Percentiles rank a stretch among this genome's conserved stretches.
Evolutionary conservation across 768 basidiomycete species (phyloP).

Genomic region (Xerocomellus chrysenteron): DNA sequence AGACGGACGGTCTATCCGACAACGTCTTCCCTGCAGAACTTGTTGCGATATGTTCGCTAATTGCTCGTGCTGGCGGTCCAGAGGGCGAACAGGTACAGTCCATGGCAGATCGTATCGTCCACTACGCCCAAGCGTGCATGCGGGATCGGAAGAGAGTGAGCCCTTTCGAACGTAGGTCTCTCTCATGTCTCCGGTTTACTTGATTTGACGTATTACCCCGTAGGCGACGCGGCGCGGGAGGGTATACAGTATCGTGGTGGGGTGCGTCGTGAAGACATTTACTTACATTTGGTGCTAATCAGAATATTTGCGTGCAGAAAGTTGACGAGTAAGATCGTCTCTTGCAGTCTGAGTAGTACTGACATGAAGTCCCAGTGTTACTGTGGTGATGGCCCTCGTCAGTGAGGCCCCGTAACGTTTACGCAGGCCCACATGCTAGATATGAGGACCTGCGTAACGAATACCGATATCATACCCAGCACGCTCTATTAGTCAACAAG

Average conservation of each 20-base stretch:
- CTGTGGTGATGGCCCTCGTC: constrained; percentile 66
- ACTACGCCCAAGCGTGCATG: constrained; percentile 73
- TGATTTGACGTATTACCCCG: constrained; percentile 4
- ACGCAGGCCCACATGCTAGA: neutral
- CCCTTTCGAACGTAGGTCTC: constrained; percentile 68
- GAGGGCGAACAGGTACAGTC: constrained; percentile 64
- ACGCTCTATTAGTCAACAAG: neutral
- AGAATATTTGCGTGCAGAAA: constrained; percentile 49
- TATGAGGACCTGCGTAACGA: neutral
- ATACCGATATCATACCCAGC: neutral
- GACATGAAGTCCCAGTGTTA: constrained; percentile 48
- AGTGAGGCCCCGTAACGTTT: constrained; percentile 51
- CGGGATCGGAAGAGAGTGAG: constrained; percentile 57
- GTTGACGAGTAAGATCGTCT: constrained; percentile 64
- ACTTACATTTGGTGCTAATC: constrained; percentile 6
- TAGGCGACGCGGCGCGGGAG: constrained; percentile 64
- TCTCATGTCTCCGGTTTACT: neutral
- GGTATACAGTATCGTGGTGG: constrained; percentile 69
- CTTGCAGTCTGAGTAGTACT: constrained; percentile 5
- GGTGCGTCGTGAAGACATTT: constrained; percentile 46
- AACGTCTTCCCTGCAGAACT: constrained; percentile 69
- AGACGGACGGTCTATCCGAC: constrained; percentile 59
- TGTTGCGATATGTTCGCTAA: constrained; percentile 64
- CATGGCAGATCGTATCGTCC: constrained; percentile 71
- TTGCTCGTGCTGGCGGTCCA: constrained; percentile 51